Evolutionary conservation across 305 asterid genomes (phyloP).

Genomic region (Coffea humblotiana): DNA sequence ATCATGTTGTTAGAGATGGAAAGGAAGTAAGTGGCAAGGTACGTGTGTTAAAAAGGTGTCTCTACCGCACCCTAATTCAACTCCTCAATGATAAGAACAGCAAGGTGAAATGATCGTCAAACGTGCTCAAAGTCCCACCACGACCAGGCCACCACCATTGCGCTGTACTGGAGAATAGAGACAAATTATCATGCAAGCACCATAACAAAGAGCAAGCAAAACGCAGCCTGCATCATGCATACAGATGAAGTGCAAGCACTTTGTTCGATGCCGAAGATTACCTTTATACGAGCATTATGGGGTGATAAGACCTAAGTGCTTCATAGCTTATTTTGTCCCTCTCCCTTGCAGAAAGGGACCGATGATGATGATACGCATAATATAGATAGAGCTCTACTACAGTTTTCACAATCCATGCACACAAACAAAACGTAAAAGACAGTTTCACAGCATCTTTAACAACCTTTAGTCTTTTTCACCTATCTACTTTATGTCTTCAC

Average conservation of each 20-base stretch:
- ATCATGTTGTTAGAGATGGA: background rate
- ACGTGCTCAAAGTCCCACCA: background rate
- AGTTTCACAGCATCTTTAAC: background rate
- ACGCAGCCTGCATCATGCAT: background rate
- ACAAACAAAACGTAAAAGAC: background rate
- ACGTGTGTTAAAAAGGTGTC: conserved; percentile 25
- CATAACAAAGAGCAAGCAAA: background rate
- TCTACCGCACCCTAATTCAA: conserved; percentile 22
- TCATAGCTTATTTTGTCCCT: conserved; percentile 19
- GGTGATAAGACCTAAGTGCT: conserved; percentile 22
- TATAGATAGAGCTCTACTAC: background rate
- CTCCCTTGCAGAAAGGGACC: conserved; percentile 6
- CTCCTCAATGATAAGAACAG: conserved; percentile 26
- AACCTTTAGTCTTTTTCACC: conserved; percentile 21
- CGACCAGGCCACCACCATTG: background rate
- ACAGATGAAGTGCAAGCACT: conserved; percentile 6
- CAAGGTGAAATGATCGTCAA: conserved; percentile 9
- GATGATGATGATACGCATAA: background rate
- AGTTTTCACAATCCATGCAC: background rate
- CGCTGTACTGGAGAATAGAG: background rate
- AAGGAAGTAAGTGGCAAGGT: background rate
- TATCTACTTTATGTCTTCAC: conserved; percentile 15
- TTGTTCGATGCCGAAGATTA: background rate
- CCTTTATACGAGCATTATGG: conserved; percentile 5
- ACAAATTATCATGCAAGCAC: conserved; percentile 4